Evolutionary conservation across 2,329 filamentous ascomycete species (phyloP).

Genomic region (Torrubiellomyces zombiae): DNA sequence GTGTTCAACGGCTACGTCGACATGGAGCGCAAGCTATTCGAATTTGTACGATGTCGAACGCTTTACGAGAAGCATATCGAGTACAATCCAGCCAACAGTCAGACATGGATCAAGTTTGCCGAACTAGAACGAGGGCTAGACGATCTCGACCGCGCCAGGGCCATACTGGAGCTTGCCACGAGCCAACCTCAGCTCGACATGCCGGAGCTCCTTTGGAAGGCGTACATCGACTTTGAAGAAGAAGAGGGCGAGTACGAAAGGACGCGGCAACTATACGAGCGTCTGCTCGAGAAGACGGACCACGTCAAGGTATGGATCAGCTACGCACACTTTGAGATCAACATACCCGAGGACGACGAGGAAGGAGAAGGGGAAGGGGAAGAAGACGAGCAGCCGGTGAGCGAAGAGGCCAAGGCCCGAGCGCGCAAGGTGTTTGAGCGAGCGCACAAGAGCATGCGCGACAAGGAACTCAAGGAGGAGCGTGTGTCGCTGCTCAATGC

Average conservation of each 20-base stretch:
- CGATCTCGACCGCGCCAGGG: constrained; percentile 71
- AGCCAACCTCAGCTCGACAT: constrained; percentile 76
- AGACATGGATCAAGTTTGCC: constrained; percentile 93
- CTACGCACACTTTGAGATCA: constrained; percentile 97
- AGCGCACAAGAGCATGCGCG: constrained; percentile 74
- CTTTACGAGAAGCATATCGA: constrained; percentile 90
- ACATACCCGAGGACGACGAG: constrained; percentile 62
- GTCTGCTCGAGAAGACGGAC: constrained; percentile 83
- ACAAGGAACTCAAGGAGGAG: constrained; percentile 83
- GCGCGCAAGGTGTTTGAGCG: constrained; percentile 74
- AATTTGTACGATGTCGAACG: constrained; percentile 79
- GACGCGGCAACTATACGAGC: constrained; percentile 71
- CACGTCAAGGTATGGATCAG: constrained; percentile 99
- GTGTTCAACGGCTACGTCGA: constrained; percentile 89
- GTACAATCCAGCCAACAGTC: constrained; percentile 78
- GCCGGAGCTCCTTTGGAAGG: constrained; percentile 95
- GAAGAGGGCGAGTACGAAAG: constrained; percentile 82
- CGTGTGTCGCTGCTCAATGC: constrained; percentile 81
- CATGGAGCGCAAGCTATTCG: constrained; percentile 81
- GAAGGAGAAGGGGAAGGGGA: constrained; percentile 36
- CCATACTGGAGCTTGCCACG: constrained; percentile 84
- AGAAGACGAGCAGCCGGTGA: constrained; percentile 52
- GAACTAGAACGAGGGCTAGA: constrained; percentile 85
- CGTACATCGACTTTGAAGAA: constrained; percentile 97
- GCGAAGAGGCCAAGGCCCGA: constrained; percentile 66